phyloP scores from a whole-genome alignment of 2,329 filamentous ascomycete species.

The Claviceps pusilla region DNA sequence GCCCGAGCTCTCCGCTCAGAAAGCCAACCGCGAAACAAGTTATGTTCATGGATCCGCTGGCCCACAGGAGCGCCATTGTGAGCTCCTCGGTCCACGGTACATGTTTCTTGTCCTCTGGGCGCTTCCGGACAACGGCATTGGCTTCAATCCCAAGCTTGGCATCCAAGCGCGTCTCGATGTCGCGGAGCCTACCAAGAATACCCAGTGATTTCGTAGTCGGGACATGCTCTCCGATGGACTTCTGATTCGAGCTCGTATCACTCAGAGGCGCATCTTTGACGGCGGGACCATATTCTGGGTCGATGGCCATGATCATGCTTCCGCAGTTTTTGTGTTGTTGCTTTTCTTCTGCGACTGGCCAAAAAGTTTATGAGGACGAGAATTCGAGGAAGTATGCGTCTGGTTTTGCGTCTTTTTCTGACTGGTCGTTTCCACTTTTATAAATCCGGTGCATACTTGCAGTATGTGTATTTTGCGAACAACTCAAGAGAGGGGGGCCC shows the following conservation, averaged over 20 bases:
- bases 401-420: neutral
- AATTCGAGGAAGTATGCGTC: neutral
- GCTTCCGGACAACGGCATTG: constrained; percentile 29
- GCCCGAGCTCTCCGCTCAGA: constrained; percentile 32
- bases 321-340: neutral
- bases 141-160: constrained; percentile 33
- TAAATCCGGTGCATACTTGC: neutral
- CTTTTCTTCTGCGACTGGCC: neutral
- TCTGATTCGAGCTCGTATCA: neutral
- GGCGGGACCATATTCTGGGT: neutral
- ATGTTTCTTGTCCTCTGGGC: constrained; percentile 23
- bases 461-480: neutral
- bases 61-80: constrained; percentile 38
- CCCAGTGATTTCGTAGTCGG: constrained; percentile 6
- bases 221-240: no score
- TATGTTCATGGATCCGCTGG: constrained; percentile 34
- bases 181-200: constrained; percentile 22
- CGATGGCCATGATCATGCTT: neutral
- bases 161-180: constrained; percentile 29
- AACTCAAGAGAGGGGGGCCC: neutral
- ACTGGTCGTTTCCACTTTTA: neutral
- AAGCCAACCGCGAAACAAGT: constrained; percentile 37
- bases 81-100: constrained; percentile 24
- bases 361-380: neutral
- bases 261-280: neutral